Base-by-base conservation (phyloP, 179 eudicot species). In the Dionaea muscipula region DNA sequence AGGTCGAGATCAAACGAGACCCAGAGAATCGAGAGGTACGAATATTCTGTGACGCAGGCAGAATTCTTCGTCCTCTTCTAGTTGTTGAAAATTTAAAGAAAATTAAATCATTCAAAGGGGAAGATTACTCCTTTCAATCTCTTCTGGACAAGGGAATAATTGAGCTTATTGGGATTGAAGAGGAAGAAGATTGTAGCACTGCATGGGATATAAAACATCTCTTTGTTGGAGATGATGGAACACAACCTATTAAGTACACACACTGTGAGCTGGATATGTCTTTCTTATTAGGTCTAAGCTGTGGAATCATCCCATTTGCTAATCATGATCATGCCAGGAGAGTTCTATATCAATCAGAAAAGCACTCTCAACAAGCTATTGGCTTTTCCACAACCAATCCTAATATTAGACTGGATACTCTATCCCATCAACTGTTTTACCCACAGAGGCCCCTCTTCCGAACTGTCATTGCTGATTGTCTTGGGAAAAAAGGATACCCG, bases 261-360 rank as follows among this genome's bases (percentile, higher is more conserved):
- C 94, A 91, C 53, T 87, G 94, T 55, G 98, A 91, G 72, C 88
- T 91, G 10, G 98, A 91, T 37, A 74, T 76, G 76, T 91, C 98
- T 0, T 87, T 82, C 64, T 55, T 84, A 36, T 60, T 91, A 41
- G 98, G 98, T 37, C 66, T 91, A 38, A 84, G 98, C 60, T 78
- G 91, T 77, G 95, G 84, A 26, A 69, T 91, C 16, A 78, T 84
- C 33, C 95, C 98, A 5, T 91, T 80, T 69, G 91, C 85, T 1
- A 91, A 91, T 56, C 98, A 91, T 49, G 91, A 91, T 45, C 95
- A 86, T 65, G 98, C 98, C 6, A 77, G 85, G 64, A 80, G 98
- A 67, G 88, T 85, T 57, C 85, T 91, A 8, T 84, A 84, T 67
- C 95, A 91, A 48, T 82, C 98, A 5, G 94, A 80, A 57, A 91